Percentiles rank a stretch among this genome's conserved stretches.
phyloP scores from a whole-genome alignment of 73 alveolate species.

The Symbiodinium pilosum region DNA sequence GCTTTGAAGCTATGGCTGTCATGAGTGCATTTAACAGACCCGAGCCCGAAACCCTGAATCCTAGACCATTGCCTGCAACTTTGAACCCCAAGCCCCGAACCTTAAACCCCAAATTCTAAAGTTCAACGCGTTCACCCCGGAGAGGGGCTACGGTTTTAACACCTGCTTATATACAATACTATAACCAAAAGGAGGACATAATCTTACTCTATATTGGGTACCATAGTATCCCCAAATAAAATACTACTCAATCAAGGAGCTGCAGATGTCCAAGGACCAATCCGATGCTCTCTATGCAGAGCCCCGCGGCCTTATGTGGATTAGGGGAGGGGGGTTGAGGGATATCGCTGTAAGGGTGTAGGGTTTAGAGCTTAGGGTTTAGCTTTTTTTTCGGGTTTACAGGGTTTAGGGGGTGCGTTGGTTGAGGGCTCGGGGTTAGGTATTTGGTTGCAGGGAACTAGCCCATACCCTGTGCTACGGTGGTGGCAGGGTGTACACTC shows the following conservation, averaged over 20 bases:
- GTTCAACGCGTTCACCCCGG: background rate
- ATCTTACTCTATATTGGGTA: background rate
- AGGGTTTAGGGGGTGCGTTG: no score
- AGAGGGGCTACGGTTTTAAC: no score
- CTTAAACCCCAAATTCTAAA: background rate
- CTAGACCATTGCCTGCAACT: background rate
- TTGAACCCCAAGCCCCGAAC: background rate
- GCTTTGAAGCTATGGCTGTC: no score
- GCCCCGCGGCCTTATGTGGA: slow-evolving; percentile 5
- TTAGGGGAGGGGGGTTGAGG: slow-evolving; percentile 30
- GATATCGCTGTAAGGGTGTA: no score
- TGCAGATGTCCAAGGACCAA: slow-evolving; percentile 51
- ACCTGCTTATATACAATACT: background rate
- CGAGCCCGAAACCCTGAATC: background rate
- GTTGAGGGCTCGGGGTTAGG: no score
- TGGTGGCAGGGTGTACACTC: no score
- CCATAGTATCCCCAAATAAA: background rate
- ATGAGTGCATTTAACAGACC: no score
- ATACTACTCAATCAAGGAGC: background rate
- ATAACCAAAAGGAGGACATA: no score
- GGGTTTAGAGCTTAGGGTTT: no score
- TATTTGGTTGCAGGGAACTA: no score
- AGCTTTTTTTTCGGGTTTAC: no score
- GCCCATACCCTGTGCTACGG: no score
- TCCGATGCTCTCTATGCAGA: slow-evolving; percentile 46